Evolutionary conservation across 768 basidiomycete genomes (phyloP), one percentile per base, ranked within the genome.

Genomic region (Pleurotus salmoneostramineus): DNA sequence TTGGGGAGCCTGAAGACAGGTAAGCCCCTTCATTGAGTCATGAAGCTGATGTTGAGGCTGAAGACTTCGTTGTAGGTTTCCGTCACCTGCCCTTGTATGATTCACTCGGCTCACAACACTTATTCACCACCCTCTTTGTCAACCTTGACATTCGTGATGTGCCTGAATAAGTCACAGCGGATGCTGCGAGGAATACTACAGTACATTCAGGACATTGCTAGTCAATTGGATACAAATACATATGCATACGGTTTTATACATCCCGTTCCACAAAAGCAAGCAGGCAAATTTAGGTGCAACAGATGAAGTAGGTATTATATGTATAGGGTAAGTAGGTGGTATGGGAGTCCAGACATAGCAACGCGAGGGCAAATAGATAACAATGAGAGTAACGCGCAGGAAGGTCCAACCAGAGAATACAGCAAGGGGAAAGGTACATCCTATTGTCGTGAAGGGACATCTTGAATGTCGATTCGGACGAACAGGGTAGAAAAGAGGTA

Each of bases 41-140:
- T n/a, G n/a, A 40, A 10, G 37, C n/a, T n/a, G 37, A n/a, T 40
- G 10, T n/a, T 40, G 10, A 40, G 8, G 37, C n/a, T 40, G 37
- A 1, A 27, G 21, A 27, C 21, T 40, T 40, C 2, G n/a, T 40
- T n/a, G 3, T 46, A 93, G 95, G 96, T 1, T 98, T 88, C 68
- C 85, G 92, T 6, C 91, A 98, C 71, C 70, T 98, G 4, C 94
- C 96, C 0, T 74, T 98, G 36, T 91, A 94, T 65, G 96, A 98
- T 70, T 73, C 82, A 2, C 88, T 95, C 67, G 83, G 93, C 45
- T 88, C 89, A 40, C 93, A 95, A 66, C 91, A 88, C 66, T 76
- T 98, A 50, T 98, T 95, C 71, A 93, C 95, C 21, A 95, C 95
- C n/a, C 77, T 98, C 14, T 97, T 98, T 65, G 87, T 96, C 17